These are phyloP conservation scores for Aspergillus persii DNA, from an alignment of 2,329 filamentous ascomycete species.

Conservation along the genomic window DNA sequence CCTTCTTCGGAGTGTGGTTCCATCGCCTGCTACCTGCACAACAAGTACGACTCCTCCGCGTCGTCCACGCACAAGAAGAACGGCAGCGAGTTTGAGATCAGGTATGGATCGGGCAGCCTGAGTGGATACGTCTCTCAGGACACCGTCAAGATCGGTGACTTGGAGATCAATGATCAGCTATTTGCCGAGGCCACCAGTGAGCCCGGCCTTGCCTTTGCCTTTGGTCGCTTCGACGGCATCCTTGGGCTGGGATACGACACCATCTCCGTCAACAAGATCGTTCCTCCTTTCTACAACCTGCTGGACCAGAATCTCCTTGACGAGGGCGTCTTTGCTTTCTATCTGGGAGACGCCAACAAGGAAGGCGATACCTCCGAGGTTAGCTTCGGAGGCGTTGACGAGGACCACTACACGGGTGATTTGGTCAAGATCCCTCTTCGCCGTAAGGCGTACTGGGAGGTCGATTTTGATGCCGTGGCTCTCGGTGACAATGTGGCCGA, in stretches of 20 bases:
- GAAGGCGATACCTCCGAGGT: slow-evolving; percentile 77
- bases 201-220: slow-evolving; percentile 95
- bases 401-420: slow-evolving; percentile 78
- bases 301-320: slow-evolving; percentile 85
- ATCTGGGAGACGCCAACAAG: slow-evolving; percentile 73
- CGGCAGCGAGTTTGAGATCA: slow-evolving; percentile 86
- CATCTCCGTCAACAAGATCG: slow-evolving; percentile 94
- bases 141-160: slow-evolving; percentile 78
- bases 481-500: slow-evolving; percentile 84
- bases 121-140: slow-evolving; percentile 93
- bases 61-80: slow-evolving; percentile 95
- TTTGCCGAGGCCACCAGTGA: slow-evolving; percentile 96
- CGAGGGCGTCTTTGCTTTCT: slow-evolving; percentile 93
- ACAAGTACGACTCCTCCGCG: slow-evolving; percentile 86
- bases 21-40: slow-evolving; percentile 97
- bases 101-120: slow-evolving; percentile 91
- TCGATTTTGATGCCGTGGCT: slow-evolving; percentile 87
- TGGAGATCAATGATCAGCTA: slow-evolving; percentile 83
- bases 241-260: slow-evolving; percentile 90
- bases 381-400: slow-evolving; percentile 83
- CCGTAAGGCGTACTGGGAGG: slow-evolving; percentile 99
- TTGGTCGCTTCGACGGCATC: slow-evolving; percentile 96
- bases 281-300: slow-evolving; percentile 96
- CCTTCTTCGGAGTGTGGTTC: slow-evolving; percentile 86
- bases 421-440: slow-evolving; percentile 90